Percentiles rank a stretch among this genome's conserved stretches.
Conservation (phyloP, 805 yeast species). For the Hanseniaspora taiwanica region DNA sequence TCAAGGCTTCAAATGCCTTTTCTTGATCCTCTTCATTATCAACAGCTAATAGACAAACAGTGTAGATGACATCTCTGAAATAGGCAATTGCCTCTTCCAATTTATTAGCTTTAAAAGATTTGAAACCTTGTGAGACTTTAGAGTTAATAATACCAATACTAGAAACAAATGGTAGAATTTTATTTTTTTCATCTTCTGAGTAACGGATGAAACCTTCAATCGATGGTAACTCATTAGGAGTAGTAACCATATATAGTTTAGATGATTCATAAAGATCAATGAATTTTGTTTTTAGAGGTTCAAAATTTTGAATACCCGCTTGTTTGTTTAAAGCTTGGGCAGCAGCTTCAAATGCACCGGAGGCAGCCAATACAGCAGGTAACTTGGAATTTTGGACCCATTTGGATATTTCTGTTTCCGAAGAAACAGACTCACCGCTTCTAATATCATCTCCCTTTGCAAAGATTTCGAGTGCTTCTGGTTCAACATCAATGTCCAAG, state of each 20-base stretch:
- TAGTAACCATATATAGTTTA: constrained; percentile 59
- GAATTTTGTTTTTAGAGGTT: constrained; percentile 75
- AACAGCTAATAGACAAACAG: constrained; percentile 59
- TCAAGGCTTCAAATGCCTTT: constrained; percentile 57
- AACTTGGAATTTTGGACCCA: constrained; percentile 87
- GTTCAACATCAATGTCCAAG: constrained; percentile 45
- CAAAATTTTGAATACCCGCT: constrained; percentile 74
- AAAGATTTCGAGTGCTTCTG: constrained; percentile 48
- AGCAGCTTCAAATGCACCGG: constrained; percentile 94
- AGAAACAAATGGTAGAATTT: constrained; percentile 55
- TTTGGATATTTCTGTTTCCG: constrained; percentile 46
- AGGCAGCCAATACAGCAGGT: constrained; percentile 87
- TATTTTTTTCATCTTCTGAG: constrained; percentile 35
- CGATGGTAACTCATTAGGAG: constrained; percentile 58
- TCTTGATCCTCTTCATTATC: constrained; percentile 61
- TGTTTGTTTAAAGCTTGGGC: constrained; percentile 86
- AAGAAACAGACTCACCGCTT: constrained; percentile 18
- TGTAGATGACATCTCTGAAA: constrained; percentile 72
- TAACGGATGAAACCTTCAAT: constrained; percentile 52
- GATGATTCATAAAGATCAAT: constrained; percentile 72
- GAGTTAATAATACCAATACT: constrained; percentile 57
- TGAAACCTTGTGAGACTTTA: constrained; percentile 58
- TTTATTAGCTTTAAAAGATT: constrained; percentile 69
- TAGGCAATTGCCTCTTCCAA: constrained; percentile 65
- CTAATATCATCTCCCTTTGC: constrained; percentile 43